Base-by-base conservation (phyloP, 345 rosid species). In the Eucalyptus paniculata region DNA sequence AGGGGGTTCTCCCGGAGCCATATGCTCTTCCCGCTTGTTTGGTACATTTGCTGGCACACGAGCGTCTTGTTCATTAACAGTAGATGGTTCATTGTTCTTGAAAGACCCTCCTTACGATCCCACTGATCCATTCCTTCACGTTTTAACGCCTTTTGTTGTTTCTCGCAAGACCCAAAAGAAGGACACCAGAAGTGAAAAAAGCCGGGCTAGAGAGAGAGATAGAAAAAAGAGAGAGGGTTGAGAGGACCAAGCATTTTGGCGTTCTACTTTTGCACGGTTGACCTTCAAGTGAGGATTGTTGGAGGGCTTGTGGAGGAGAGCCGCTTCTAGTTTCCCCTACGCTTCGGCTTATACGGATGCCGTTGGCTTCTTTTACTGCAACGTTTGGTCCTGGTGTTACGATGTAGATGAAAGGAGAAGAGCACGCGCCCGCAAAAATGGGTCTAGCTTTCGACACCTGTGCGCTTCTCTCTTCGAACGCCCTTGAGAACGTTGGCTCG, bases 1-100 rank as follows among this genome's bases (percentile, higher is more conserved):
- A 87, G 87, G 65, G 91, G 92, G 91, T 91, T 83, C 9, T 67
- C 53, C 15, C 6, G 18, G 30, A 45, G 34, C 91, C 91, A 91
- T 51, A 90, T 53, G 86, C 51, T 49, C 69, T 30, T 47, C 47
- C 10, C 28, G 9, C 7, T 8, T 45, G 15, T 23, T 17, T 32
- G 40, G 18, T 32, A 10, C 30, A 56, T 47, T 23, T 56, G 67
- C 21, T 87, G 72, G 89, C 91, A 91, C 50, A 88, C n/a, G 28
- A 62, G 5, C 62, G 91, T 87, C 58, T 6, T 14, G 89, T 88
- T 91, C 9, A 24, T 17, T 88, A 30, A 26, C 32, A 30, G 40
- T 16, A 45, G 26, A 9, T 50, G 45, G 40, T 24, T 34, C 18
- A 42, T 44, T 32, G 23, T 24, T 56, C 50, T 58, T 12, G 51